Evolutionary conservation across 306 rosid genomes (phyloP).

Genomic region (Luffa aegyptiaca): DNA sequence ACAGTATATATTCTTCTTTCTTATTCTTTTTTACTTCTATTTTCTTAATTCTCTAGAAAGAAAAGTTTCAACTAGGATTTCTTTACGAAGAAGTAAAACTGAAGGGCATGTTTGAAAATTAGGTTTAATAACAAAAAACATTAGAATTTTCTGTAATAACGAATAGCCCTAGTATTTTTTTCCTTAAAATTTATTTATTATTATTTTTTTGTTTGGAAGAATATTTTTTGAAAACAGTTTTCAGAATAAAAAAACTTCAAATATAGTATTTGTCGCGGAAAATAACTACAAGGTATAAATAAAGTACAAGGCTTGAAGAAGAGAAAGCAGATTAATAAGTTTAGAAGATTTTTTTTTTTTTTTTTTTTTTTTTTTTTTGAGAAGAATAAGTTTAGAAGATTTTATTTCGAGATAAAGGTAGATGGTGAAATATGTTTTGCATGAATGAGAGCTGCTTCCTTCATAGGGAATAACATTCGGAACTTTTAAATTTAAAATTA

Average conservation of each 20-base stretch:
- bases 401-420: background rate
- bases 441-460: background rate
- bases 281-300: background rate
- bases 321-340: background rate
- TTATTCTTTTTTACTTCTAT: background rate
- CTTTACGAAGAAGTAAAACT: background rate
- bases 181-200: too few species aligned
- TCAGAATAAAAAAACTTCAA: background rate
- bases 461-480: background rate
- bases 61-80: background rate
- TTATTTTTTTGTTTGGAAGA: background rate
- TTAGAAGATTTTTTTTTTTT: background rate
- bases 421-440: background rate
- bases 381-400: background rate
- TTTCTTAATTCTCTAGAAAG: background rate
- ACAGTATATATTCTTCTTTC: background rate
- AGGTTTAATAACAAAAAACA: background rate
- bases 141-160: background rate
- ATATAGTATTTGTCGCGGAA: background rate
- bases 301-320: background rate
- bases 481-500: background rate
- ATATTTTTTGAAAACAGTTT: background rate
- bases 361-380: too few species aligned
- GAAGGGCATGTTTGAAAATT: background rate
- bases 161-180: background rate